phyloP scores from a whole-genome alignment of 441 rosid species.

The Syzygium syzygioides region DNA sequence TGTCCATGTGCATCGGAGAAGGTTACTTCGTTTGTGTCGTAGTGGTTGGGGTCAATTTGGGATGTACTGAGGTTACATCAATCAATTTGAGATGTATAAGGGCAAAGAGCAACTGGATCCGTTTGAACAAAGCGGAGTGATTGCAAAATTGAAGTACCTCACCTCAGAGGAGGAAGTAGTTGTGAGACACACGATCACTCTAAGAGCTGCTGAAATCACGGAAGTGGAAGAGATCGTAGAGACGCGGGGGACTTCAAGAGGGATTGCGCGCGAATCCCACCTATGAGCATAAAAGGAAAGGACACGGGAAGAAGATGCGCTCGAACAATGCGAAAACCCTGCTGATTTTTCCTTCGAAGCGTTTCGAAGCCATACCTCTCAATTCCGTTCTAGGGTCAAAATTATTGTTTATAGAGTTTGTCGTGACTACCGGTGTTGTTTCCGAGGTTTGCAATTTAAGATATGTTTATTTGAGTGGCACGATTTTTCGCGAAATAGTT shows the following conservation, averaged over 20 bases:
- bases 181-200: neutral
- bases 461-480: neutral
- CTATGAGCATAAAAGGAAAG: neutral
- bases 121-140: too few relatives aligned
- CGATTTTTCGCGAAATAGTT: too few relatives aligned
- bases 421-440: neutral
- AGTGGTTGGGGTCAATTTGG: too few relatives aligned
- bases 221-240: neutral
- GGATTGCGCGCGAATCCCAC: neutral
- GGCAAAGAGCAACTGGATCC: too few relatives aligned
- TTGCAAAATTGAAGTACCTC: neutral
- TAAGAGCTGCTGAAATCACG: neutral
- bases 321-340: rapidly evolving
- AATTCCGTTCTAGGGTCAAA: too few relatives aligned
- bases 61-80: too few relatives aligned
- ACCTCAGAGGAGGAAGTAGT: neutral
- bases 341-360: neutral
- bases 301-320: neutral
- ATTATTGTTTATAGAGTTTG: neutral
- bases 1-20: too few relatives aligned
- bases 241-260: neutral
- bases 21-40: too few relatives aligned
- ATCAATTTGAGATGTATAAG: too few relatives aligned
- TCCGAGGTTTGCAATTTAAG: neutral
- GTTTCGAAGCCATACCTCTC: neutral